phyloP scores from a whole-genome alignment of 495 filamentous ascomycete genomes.

The Friedmanniomyces endolithicus region DNA sequence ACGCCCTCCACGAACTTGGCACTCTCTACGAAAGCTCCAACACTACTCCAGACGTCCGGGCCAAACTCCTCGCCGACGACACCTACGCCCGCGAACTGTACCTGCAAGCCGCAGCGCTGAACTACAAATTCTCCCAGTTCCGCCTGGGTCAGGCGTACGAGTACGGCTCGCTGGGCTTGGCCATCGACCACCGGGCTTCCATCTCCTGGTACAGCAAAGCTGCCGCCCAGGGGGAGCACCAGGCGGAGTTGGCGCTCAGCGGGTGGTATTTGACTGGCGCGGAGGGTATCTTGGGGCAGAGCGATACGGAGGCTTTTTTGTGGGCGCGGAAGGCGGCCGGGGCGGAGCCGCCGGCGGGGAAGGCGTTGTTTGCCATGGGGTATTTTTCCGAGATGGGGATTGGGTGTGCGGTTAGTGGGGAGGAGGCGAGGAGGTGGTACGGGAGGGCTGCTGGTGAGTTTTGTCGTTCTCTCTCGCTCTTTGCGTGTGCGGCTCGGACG shows the following conservation, averaged over 20 bases:
- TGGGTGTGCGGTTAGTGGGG: conserved; percentile 69
- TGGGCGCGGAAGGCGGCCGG: conserved; percentile 91
- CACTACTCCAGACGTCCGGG: conserved; percentile 31
- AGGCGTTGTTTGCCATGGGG: conserved; percentile 96
- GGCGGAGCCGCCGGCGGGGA: conserved; percentile 56
- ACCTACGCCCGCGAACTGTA: conserved; percentile 66
- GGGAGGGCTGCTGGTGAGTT: conserved; percentile 90
- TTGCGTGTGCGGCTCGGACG: not conserved
- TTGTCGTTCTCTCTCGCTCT: conserved; percentile 1
- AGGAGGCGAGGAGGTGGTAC: conserved; percentile 97
- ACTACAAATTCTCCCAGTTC: conserved; percentile 93
- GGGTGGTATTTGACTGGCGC: conserved; percentile 95
- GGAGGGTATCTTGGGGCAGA: conserved; percentile 78
- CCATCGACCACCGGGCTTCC: conserved; percentile 65
- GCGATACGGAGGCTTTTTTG: conserved; percentile 89
- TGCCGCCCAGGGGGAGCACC: conserved; percentile 87
- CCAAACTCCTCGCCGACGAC: conserved; percentile 63
- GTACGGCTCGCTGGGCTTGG: conserved; percentile 71
- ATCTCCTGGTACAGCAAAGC: conserved; percentile 91
- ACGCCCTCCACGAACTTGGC: conserved; percentile 85
- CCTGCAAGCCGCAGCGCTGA: conserved; percentile 74
- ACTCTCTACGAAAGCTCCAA: conserved; percentile 64
- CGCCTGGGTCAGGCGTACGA: conserved; percentile 78
- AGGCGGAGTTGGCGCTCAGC: conserved; percentile 79
- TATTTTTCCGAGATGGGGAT: conserved; percentile 96